Base-by-base conservation (phyloP, 257 asterid genomes). In the Nicotiana noctiflora region DNA sequence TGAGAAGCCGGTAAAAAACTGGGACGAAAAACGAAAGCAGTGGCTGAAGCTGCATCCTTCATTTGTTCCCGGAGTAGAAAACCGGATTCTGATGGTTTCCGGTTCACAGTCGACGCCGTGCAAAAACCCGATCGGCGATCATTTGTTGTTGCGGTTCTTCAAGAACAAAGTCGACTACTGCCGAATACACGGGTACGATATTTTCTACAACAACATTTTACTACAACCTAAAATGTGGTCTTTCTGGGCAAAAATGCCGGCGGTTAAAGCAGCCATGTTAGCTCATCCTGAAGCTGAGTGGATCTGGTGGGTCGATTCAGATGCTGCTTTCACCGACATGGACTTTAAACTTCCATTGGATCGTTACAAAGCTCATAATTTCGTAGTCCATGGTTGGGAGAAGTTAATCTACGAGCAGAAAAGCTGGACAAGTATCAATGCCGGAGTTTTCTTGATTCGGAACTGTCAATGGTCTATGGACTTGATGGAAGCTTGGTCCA, bases 281-380 rank as follows among this genome's bases (percentile, higher is more conserved):
- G 98, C 99, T 70, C 99, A 96, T 81, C 99, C 98, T 29, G 97
- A 96, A 84, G 91, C 90, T 76, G 99, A 96, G 87, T 96, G 98
- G 99, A 94, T 96, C 93, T 96, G 99, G 99, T 96, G 99, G 99
- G 97, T 96, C 2, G 99, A 96, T 60, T 92, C 98, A 65, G 99
- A 96, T 84, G 98, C 99, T 4, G 98, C 97, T 7, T 81, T 96
- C 82, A 96, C 99, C n/a, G 99, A 96, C 79, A 96, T 96, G 99
- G 98, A 92, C 85, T 96, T 96, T 77, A 79, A 60, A 76, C 86
- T 87, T 1, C 99, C 99, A 9, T 74, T 96, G 83, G 88, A 84
- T 19, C 88, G 93, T 10, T 96, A 96, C 92, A 86, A 80, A 72
- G 82, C 27, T 34, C 88, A 89, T 63, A 96, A 96, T 76, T 21